These are phyloP conservation scores for Smithsoniella earleae DNA, from an alignment of 163 green algal genomes.

Conservation along the genomic window DNA sequence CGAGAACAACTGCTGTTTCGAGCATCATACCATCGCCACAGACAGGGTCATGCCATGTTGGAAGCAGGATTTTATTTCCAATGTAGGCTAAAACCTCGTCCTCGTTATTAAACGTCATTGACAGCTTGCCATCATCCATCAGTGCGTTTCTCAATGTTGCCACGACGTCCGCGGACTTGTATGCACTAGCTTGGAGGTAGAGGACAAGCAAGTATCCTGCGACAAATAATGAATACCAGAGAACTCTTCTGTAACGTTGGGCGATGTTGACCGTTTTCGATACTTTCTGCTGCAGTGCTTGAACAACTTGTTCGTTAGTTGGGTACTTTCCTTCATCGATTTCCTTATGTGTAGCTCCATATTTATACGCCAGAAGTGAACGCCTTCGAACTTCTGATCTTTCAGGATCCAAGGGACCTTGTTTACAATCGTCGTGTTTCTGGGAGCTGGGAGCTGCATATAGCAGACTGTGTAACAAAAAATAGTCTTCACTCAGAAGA, in stretches of 20 bases:
- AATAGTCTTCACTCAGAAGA: no score
- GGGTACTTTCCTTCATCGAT: conserved; percentile 36
- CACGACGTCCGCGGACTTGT: conserved; percentile 55
- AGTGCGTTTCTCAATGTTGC: conserved; percentile 51
- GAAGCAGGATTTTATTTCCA: conserved; percentile 46
- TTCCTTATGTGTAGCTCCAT: conserved; percentile 26
- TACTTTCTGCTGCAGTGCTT: conserved; percentile 57
- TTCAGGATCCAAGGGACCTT: not conserved
- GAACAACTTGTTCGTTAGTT: conserved; percentile 53
- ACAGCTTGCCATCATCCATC: conserved; percentile 43
- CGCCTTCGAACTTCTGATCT: not conserved
- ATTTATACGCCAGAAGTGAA: conserved; percentile 9
- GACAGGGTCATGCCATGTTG: conserved; percentile 65
- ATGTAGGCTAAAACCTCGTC: conserved; percentile 46
- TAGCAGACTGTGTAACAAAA: no score
- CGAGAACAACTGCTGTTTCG: not conserved
- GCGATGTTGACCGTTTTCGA: conserved; percentile 54
- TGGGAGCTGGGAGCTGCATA: no score
- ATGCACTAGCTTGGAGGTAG: conserved; percentile 60
- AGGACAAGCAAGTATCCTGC: conserved; percentile 57
- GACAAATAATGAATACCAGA: conserved; percentile 59
- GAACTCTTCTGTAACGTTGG: conserved; percentile 52
- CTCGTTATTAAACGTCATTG: conserved; percentile 42
- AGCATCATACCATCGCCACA: conserved; percentile 49
- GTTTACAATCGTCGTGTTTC: no score